Evolutionary conservation across 208 protist species (phyloP).

Genomic region (Borovskyia barvae): DNA sequence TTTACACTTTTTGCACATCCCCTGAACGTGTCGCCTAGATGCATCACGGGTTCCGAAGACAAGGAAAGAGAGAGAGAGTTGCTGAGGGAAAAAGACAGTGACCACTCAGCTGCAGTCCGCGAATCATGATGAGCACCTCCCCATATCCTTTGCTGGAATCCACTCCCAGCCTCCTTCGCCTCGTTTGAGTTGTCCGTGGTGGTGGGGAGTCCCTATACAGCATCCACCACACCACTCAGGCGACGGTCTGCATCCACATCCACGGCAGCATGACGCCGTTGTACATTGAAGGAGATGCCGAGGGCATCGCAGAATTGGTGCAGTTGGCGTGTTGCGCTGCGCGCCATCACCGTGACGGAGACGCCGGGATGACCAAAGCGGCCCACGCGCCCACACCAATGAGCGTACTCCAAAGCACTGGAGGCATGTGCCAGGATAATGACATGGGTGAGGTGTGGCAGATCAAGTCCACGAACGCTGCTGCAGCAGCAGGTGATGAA

Average conservation of each 20-base stretch:
- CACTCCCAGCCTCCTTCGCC: no score
- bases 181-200: no score
- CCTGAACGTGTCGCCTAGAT: no score
- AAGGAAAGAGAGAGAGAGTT: not conserved
- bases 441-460: slow-evolving; percentile 72
- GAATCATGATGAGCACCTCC: no score
- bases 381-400: slow-evolving; percentile 87
- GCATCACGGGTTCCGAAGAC: no score
- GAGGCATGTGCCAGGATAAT: slow-evolving; percentile 59
- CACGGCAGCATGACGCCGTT: slow-evolving; percentile 45
- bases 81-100: not conserved
- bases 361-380: slow-evolving; percentile 63
- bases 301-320: slow-evolving; percentile 67
- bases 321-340: slow-evolving; percentile 48
- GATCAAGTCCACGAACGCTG: slow-evolving; percentile 73
- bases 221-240: no score
- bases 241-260: slow-evolving; percentile 56
- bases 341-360: slow-evolving; percentile 60
- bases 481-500: slow-evolving; percentile 46
- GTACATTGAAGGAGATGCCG: slow-evolving; percentile 46
- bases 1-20: no score
- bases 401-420: slow-evolving; percentile 71
- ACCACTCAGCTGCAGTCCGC: not conserved
- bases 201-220: no score
- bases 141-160: no score